phyloP scores from a whole-genome alignment of 441 rosid genomes.

The Populus hybrid region DNA sequence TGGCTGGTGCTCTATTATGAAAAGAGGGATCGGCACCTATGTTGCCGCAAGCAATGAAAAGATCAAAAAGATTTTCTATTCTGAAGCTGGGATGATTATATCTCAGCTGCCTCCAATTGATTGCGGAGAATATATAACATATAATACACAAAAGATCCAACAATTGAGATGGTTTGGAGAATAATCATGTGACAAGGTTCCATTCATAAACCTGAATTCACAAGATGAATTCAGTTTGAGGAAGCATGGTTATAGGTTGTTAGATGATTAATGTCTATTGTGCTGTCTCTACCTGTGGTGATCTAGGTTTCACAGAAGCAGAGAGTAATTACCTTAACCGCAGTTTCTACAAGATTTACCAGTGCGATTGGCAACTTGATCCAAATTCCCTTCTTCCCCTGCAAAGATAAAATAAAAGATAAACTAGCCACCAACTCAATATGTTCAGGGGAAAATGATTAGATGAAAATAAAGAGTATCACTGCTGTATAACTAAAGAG shows the following conservation, averaged over 20 bases:
- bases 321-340: conserved; percentile 52
- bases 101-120: not conserved
- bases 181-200: not conserved
- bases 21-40: not conserved
- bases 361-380: conserved; percentile 66
- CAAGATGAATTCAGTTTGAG: not conserved
- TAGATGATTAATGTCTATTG: not conserved
- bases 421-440: not conserved
- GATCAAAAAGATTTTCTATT: not conserved
- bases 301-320: not conserved
- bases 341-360: conserved; percentile 69
- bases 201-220: not conserved
- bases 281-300: not conserved
- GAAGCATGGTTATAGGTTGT: not conserved
- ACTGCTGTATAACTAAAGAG: too few relatives aligned
- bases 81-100: not conserved
- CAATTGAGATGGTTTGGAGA: not conserved
- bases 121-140: not conserved
- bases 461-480: not conserved
- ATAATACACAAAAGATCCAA: not conserved
- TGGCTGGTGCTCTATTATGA: not conserved
- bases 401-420: conserved; percentile 11
- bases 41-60: not conserved
- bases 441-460: not conserved
- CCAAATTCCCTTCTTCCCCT: conserved; percentile 91